These are phyloP conservation scores for Limonium bicolor DNA, from an alignment of 148 eudicot genomes.

Conservation along the genomic window DNA sequence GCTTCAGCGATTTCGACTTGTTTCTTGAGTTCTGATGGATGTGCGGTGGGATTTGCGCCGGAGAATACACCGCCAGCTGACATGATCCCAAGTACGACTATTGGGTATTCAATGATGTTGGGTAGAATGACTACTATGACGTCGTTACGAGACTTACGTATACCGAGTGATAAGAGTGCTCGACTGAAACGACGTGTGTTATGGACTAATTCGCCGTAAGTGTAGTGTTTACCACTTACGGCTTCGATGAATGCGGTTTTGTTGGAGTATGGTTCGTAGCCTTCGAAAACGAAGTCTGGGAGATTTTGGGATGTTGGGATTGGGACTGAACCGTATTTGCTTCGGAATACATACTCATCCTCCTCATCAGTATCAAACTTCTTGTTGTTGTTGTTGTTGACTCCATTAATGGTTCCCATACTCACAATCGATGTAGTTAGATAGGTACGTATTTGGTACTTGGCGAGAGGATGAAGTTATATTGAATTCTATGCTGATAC, in stretches of 20 bases:
- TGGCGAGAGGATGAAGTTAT: too few relatives aligned
- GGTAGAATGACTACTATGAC: slow-evolving; percentile 82
- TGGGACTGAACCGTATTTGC: slow-evolving; percentile 37
- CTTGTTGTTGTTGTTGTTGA: too few relatives aligned
- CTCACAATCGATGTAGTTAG: too few relatives aligned
- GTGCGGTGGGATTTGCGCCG: slow-evolving; percentile 66
- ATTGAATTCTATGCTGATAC: too few relatives aligned
- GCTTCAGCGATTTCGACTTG: slow-evolving; percentile 86
- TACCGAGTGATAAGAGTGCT: slow-evolving; percentile 81
- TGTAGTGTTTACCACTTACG: slow-evolving; percentile 41
- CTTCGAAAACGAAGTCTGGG: slow-evolving; percentile 77
- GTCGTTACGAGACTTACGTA: slow-evolving; percentile 66
- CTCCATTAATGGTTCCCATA: too few relatives aligned
- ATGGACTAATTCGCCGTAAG: slow-evolving; percentile 43
- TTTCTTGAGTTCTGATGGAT: slow-evolving; percentile 53
- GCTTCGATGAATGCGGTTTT: slow-evolving; percentile 83
- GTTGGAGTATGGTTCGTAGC: slow-evolving; percentile 35
- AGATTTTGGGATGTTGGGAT: slow-evolving; percentile 48
- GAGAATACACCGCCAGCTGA: slow-evolving; percentile 83
- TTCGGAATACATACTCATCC: slow-evolving; percentile 48
- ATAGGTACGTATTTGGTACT: too few relatives aligned
- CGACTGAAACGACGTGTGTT: slow-evolving; percentile 69
- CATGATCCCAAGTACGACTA: slow-evolving; percentile 87
- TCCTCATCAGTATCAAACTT: too few relatives aligned
- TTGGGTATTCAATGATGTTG: slow-evolving; percentile 71